Evolutionary conservation across 345 rosid genomes (phyloP), one percentile per base, ranked within the genome.

Genomic region (Eucalyptus urophylla): DNA sequence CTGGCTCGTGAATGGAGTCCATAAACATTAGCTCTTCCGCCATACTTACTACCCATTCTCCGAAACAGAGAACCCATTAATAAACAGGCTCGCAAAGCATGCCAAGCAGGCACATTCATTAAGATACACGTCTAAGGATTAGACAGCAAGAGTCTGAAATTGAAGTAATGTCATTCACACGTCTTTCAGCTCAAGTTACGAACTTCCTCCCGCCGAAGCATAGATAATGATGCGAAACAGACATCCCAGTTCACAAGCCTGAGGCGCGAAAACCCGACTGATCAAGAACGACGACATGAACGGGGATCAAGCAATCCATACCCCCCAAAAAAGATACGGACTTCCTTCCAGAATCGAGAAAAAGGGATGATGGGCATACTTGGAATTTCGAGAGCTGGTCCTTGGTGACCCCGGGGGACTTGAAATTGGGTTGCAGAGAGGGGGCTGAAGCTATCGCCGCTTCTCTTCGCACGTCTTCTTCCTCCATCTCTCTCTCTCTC

Each of bases 391-490:
- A 54, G 65, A 89, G 65, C 76, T 89, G 90, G 86, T 24, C 86
- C 50, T 87, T 72, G 86, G 90, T 72, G 72, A 89, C 58, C 44
- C 80, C 72, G 15, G 51, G 22, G 43, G 80, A 56, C 44, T 50
- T 89, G 88, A 87, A 89, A 76, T 89, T 87, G 50, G 90, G 90
- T 49, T n/a, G 88, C 51, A 86, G 53, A 69, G 86, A 8, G 25
- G 90, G 44, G 12, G 51, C 14, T 13, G 88, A 86, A 33, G 90
- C 88, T 53, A 87, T 87, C 50, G 88, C 88, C 60, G 90, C 90
- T 87, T 89, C 90, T 89, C 90, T 89, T 45, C 88, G 80, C 88
- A 19, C 58, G 86, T 89, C 90, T 89, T 89, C 90, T 86, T 76
- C 90, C 31, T 86, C 90, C 88, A 86, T 89, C 50, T 37, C 49